Evolutionary conservation across 257 asterid species (phyloP).

Genomic region (Solanum arcanum): DNA sequence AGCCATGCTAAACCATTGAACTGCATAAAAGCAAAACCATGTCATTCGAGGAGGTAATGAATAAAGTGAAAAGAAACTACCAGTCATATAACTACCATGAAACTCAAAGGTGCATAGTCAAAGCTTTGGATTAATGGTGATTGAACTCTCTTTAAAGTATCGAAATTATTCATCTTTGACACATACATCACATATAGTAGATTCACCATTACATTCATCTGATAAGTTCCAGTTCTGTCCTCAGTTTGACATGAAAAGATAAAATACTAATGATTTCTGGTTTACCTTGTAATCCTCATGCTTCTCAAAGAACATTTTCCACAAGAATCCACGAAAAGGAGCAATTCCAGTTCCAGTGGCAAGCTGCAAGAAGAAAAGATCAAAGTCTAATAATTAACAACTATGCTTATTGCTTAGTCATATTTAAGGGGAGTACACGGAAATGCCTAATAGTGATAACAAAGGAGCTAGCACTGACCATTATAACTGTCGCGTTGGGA

Average conservation of each 20-base stretch:
- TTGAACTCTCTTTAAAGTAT: not conserved
- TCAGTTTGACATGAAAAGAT: not conserved
- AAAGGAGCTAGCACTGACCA: constrained; percentile 25
- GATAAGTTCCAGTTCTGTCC: not conserved
- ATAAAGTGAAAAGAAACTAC: not conserved
- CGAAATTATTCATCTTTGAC: not conserved
- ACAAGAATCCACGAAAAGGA: constrained; percentile 85
- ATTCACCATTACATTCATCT: not conserved
- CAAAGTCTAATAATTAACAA: not conserved
- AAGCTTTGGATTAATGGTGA: not conserved
- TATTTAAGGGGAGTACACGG: not conserved
- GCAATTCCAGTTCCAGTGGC: constrained; percentile 97
- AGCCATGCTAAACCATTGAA: constrained; percentile 96
- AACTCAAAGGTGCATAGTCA: not conserved
- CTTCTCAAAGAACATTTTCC: constrained; percentile 98
- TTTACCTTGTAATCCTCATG: constrained; percentile 72
- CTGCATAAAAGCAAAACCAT: constrained; percentile 16
- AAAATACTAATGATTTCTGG: not conserved
- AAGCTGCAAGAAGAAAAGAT: constrained; percentile 29
- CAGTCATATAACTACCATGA: not conserved
- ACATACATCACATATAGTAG: not conserved
- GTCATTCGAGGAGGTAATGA: not conserved
- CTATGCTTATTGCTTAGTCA: not conserved
- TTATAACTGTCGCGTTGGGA: constrained; percentile 72
- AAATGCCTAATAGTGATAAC: not conserved